Evolutionary conservation across 1,139 yeast species (phyloP).

Genomic region (Hyphopichia pseudoburtonii): DNA sequence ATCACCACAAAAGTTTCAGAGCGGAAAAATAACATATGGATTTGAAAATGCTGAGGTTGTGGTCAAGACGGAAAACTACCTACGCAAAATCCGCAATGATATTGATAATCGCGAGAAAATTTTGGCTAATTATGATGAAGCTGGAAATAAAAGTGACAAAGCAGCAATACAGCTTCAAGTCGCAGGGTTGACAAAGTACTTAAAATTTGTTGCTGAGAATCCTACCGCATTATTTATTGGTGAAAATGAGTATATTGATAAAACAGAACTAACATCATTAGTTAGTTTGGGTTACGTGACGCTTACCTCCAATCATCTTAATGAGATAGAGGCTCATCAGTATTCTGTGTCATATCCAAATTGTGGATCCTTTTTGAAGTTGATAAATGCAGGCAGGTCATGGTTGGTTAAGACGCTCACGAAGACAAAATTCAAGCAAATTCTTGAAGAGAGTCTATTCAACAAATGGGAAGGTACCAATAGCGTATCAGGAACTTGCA

Average conservation of each 20-base stretch:
- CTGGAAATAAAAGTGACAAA: conserved; percentile 2
- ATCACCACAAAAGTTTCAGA: conserved; percentile 29
- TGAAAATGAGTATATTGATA: conserved; percentile 21
- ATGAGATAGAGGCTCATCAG: conserved; percentile 45
- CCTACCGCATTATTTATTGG: conserved; percentile 34
- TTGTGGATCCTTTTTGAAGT: conserved; percentile 56
- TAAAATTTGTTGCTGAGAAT: conserved; percentile 20
- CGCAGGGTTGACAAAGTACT: conserved; percentile 23
- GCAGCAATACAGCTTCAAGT: conserved; percentile 7
- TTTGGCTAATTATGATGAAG: too few relatives aligned
- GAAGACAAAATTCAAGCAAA: conserved; percentile 50
- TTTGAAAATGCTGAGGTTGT: conserved; percentile 45
- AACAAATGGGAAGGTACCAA: conserved; percentile 50
- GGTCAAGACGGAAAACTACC: conserved; percentile 25
- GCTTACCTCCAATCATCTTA: conserved; percentile 47
- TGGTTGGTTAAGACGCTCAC: conserved; percentile 51
- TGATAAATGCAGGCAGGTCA: conserved; percentile 44
- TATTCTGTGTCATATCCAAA: conserved; percentile 59
- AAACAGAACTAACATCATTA: conserved; percentile 32
- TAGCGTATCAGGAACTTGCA: conserved; percentile 21
- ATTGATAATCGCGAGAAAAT: conserved; percentile 7
- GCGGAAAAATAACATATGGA: conserved; percentile 44
- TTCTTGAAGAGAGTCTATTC: conserved; percentile 48
- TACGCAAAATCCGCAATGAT: conserved; percentile 15
- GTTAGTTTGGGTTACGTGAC: conserved; percentile 57